Evolutionary conservation across 2,329 filamentous ascomycete species (phyloP).

Genomic region (Exophiala sideris): DNA sequence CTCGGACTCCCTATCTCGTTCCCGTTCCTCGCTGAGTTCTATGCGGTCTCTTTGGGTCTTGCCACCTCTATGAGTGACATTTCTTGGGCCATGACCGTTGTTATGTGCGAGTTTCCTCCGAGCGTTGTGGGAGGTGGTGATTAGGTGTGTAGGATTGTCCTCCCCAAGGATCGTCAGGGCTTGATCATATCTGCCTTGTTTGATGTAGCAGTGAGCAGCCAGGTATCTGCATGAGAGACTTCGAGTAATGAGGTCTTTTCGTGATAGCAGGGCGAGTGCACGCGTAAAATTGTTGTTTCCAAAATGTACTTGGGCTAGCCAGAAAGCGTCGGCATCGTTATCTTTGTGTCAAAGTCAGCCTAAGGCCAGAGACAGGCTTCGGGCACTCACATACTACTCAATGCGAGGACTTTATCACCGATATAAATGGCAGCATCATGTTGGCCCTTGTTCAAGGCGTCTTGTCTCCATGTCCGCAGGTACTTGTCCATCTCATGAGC

Average conservation of each 20-base stretch:
- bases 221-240: constrained; percentile 90
- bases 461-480: constrained; percentile 89
- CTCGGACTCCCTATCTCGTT: constrained; percentile 65
- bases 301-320: constrained; percentile 98
- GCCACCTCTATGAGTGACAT: constrained; percentile 48
- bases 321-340: constrained; percentile 90
- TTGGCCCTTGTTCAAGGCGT: constrained; percentile 92
- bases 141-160: constrained; percentile 86
- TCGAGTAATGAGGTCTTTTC: constrained; percentile 75
- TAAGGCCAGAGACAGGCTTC: not conserved
- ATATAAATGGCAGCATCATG: constrained; percentile 96
- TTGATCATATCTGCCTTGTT: constrained; percentile 85
- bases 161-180: constrained; percentile 84
- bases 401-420: constrained; percentile 89
- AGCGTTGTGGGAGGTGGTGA: constrained; percentile 61
- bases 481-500: constrained; percentile 74
- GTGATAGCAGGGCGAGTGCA: constrained; percentile 78
- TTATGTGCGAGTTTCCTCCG: constrained; percentile 70
- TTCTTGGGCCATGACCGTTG: constrained; percentile 48
- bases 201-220: constrained; percentile 89
- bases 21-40: constrained; percentile 54
- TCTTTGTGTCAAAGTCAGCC: constrained; percentile 51
- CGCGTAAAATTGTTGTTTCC: constrained; percentile 91
- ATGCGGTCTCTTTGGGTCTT: constrained; percentile 51
- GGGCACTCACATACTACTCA: constrained; percentile 67